These are phyloP conservation scores for Protomyces arabidopsidicola DNA, from an alignment of 1,139 yeast genomes.

Conservation along the genomic window DNA sequence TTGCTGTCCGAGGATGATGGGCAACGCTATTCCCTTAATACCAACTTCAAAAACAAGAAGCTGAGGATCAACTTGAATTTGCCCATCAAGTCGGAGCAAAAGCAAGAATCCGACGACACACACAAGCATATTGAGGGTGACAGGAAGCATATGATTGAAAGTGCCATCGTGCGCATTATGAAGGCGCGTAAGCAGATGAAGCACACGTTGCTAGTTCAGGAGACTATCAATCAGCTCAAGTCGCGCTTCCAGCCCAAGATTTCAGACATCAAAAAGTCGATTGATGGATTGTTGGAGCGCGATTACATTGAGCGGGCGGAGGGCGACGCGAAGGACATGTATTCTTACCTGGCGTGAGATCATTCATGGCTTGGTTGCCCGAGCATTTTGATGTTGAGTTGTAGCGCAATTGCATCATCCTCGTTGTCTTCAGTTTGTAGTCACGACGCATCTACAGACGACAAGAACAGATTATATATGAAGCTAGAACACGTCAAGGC, in stretches of 20 bases:
- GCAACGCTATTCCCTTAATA: conserved; percentile 56
- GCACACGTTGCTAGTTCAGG: conserved; percentile 78
- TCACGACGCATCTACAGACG: too few species aligned
- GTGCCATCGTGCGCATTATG: conserved; percentile 90
- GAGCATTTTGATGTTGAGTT: background rate
- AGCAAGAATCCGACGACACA: conserved; percentile 75
- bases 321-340: conserved; percentile 50
- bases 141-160: conserved; percentile 79
- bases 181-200: conserved; percentile 58
- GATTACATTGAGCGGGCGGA: conserved; percentile 78
- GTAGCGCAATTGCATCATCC: background rate
- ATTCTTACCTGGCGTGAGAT: conserved; percentile 66
- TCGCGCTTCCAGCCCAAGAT: conserved; percentile 81
- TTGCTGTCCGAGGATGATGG: conserved; percentile 50
- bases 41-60: conserved; percentile 80
- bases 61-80: conserved; percentile 78
- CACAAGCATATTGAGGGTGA: conserved; percentile 82
- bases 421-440: too few species aligned
- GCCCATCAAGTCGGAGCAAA: conserved; percentile 72
- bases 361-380: background rate
- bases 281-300: conserved; percentile 78
- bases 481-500: background rate
- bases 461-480: too few species aligned
- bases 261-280: conserved; percentile 79
- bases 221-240: conserved; percentile 80